phyloP scores from a whole-genome alignment of 208 protist genomes.

The Leishmania lainsoni region DNA sequence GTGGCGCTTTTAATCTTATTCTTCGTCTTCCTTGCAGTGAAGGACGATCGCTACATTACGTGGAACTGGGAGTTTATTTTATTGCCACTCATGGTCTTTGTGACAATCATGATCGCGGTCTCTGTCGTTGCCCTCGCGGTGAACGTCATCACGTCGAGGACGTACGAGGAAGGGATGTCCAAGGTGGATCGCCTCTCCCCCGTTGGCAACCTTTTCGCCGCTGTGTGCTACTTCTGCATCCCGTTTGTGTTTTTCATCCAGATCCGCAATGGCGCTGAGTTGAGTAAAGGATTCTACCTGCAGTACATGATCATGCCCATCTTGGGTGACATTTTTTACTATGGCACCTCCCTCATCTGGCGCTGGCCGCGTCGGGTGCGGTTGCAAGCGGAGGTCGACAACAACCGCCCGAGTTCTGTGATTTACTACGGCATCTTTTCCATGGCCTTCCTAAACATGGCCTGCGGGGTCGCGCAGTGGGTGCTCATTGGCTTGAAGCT shows the following conservation, averaged over 20 bases:
- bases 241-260: slow-evolving; percentile 55
- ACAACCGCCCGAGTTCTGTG: slow-evolving; percentile 52
- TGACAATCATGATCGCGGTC: slow-evolving; percentile 44
- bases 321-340: slow-evolving; percentile 78
- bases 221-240: slow-evolving; percentile 58
- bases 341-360: slow-evolving; percentile 86
- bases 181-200: slow-evolving; percentile 70
- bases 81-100: slow-evolving; percentile 66
- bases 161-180: slow-evolving; percentile 65
- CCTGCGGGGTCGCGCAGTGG: slow-evolving; percentile 77
- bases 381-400: slow-evolving; percentile 72
- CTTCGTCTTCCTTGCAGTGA: slow-evolving; percentile 65
- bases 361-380: slow-evolving; percentile 74
- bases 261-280: slow-evolving; percentile 36
- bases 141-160: slow-evolving; percentile 46
- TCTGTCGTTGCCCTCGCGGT: slow-evolving; percentile 57
- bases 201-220: slow-evolving; percentile 74
- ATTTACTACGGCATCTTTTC: slow-evolving; percentile 80
- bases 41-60: slow-evolving; percentile 40
- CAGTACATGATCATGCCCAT: slow-evolving; percentile 72
- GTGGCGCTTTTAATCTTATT: slow-evolving; percentile 64
- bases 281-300: slow-evolving; percentile 42
- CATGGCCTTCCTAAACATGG: slow-evolving; percentile 65
- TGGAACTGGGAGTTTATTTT: slow-evolving; percentile 51
- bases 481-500: slow-evolving; percentile 73